Evolutionary conservation across 23 red algal species (phyloP).

Genomic region (Gracilariopsis chorda): DNA sequence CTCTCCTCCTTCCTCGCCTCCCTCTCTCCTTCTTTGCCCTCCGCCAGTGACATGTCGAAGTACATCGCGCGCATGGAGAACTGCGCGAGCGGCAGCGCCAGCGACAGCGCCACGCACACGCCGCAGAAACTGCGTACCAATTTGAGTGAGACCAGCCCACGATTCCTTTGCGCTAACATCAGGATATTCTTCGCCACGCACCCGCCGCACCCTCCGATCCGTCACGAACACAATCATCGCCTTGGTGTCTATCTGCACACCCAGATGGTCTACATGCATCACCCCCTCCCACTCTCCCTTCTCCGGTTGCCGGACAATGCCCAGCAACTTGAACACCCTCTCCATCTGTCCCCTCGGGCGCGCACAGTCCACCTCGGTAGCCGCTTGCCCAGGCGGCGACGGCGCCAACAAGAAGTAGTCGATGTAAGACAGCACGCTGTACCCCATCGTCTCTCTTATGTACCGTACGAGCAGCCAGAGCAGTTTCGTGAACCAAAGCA

Average conservation of each 20-base stretch:
- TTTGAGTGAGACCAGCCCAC: not conserved
- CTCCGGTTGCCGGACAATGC: not conserved
- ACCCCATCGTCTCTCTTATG: not conserved
- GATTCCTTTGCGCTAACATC: not conserved
- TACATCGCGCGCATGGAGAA: conserved; percentile 18
- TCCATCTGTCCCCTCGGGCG: not conserved
- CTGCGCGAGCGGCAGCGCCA: not conserved
- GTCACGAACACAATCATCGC: not conserved
- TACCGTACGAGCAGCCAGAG: not conserved
- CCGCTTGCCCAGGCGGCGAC: not conserved
- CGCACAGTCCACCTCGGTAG: not conserved
- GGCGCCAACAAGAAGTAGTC: not conserved
- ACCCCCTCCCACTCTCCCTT: not conserved
- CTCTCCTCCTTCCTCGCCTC: not conserved
- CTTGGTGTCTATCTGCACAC: not conserved
- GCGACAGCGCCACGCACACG: not conserved
- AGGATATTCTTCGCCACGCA: not conserved
- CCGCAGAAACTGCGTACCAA: not conserved
- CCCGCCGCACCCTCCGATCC: not conserved
- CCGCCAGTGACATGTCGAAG: not conserved
- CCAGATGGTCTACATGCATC: conserved; percentile 5
- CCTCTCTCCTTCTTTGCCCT: not conserved
- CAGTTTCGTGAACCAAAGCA: not conserved
- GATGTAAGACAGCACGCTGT: not conserved
- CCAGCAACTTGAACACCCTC: not conserved